Evolutionary conservation across 495 filamentous ascomycete species (phyloP).

Genomic region (Achaetomiella virescens): DNA sequence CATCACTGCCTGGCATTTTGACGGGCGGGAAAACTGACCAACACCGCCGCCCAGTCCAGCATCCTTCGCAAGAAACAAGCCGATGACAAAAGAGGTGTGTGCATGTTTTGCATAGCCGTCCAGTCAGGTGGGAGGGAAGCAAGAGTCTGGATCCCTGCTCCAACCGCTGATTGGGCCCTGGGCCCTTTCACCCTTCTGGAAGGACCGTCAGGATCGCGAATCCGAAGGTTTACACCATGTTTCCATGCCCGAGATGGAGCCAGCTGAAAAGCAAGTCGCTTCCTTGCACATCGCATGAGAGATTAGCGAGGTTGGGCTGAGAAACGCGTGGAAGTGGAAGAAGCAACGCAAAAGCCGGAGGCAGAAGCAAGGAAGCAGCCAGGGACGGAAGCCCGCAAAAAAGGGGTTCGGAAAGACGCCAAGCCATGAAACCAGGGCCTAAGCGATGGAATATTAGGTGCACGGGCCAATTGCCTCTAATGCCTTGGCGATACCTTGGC

Average conservation of each 20-base stretch:
- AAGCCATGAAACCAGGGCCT: background rate
- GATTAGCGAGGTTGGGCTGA: background rate
- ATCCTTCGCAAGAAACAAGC: background rate
- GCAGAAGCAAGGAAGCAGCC: no score
- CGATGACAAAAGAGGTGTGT: background rate
- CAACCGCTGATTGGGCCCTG: background rate
- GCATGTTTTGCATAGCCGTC: background rate
- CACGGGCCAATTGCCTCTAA: background rate
- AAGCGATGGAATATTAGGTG: background rate
- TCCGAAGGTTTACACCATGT: background rate
- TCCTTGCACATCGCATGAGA: background rate
- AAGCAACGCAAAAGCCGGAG: background rate
- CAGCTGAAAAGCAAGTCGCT: constrained; percentile 1
- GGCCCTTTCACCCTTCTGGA: no score
- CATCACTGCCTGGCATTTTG: no score
- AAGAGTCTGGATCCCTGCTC: no score
- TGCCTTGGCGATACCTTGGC: background rate
- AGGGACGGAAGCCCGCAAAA: no score
- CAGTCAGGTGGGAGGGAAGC: background rate
- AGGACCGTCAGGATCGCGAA: no score
- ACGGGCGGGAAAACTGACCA: no score
- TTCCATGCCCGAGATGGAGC: background rate
- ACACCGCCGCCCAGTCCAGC: no score
- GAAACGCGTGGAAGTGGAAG: background rate
- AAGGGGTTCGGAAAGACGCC: no score